A percentile compares a stretch with the other conserved stretches of the same genome.
phyloP scores from a whole-genome alignment of 1,284 basidiomycete species.

The Puccinia polysora region DNA sequence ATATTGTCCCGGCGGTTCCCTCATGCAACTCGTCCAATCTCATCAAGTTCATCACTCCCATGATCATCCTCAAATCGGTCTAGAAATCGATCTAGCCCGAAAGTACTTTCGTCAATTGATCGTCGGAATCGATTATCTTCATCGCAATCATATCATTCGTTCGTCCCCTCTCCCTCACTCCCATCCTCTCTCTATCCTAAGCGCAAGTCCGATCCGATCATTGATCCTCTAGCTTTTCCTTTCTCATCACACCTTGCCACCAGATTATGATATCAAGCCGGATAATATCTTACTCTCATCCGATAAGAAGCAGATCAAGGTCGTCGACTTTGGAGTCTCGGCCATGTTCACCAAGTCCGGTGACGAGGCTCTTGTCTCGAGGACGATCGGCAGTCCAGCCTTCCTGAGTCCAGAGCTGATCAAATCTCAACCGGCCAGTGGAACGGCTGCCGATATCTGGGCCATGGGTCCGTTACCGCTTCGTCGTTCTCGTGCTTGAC shows the following conservation, averaged over 20 bases:
- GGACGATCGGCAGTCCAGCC: constrained; percentile 58
- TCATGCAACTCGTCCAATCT: constrained; percentile 56
- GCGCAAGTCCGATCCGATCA: constrained; percentile 54
- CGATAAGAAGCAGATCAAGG: constrained; percentile 57
- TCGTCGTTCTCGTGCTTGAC: neutral
- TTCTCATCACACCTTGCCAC: neutral
- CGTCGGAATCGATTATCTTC: constrained; percentile 55
- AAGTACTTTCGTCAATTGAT: constrained; percentile 59
- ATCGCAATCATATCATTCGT: constrained; percentile 59
- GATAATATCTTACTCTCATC: constrained; percentile 59
- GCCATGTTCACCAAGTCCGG: constrained; percentile 57
- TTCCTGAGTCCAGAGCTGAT: constrained; percentile 59
- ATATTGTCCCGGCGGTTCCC: constrained; percentile 57
- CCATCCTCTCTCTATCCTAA: neutral
- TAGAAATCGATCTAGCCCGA: constrained; percentile 52
- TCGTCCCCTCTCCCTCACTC: constrained; percentile 52
- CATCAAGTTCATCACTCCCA: constrained; percentile 48
- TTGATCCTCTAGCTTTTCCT: constrained; percentile 23
- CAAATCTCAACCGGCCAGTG: constrained; percentile 51
- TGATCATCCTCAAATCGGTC: constrained; percentile 47
- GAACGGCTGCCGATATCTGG: constrained; percentile 59
- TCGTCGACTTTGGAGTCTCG: constrained; percentile 61
- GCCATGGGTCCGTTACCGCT: constrained; percentile 54
- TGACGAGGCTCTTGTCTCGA: constrained; percentile 55
- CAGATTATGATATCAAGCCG: constrained; percentile 55